Evolutionary conservation across 2,329 filamentous ascomycete species (phyloP).

Genomic region (Aureobasidium subglaciale): DNA sequence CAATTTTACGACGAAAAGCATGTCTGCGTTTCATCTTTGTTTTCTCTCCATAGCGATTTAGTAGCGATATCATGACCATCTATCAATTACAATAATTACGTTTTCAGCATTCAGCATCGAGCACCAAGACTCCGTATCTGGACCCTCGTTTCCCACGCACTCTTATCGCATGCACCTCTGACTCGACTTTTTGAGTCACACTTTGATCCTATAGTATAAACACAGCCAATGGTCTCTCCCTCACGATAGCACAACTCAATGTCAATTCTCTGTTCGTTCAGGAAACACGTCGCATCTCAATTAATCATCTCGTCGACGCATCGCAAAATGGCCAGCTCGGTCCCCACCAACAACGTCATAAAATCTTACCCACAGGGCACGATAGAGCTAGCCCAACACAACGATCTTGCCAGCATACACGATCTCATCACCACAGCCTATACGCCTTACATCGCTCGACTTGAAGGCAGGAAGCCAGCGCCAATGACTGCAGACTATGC

Average conservation of each 20-base stretch:
- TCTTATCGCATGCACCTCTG: not conserved
- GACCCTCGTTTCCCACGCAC: too few relatives aligned
- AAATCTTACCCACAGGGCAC: not conserved
- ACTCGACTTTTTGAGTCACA: not conserved
- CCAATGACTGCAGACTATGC: not conserved
- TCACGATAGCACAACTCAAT: too few relatives aligned
- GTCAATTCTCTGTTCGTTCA: too few relatives aligned
- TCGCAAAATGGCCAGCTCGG: too few relatives aligned
- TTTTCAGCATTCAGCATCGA: too few relatives aligned
- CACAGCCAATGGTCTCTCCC: not conserved
- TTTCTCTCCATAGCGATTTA: not conserved
- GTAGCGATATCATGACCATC: not conserved
- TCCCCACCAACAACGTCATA: not conserved
- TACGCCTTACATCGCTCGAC: not conserved
- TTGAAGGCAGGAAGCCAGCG: not conserved
- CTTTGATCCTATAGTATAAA: not conserved
- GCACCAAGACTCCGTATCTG: too few relatives aligned
- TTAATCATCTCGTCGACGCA: too few relatives aligned
- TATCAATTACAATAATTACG: too few relatives aligned
- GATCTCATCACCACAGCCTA: not conserved
- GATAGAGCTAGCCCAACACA: not conserved
- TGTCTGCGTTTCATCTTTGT: not conserved
- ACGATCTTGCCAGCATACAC: not conserved
- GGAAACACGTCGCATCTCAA: too few relatives aligned
- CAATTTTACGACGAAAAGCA: not conserved